These are phyloP conservation scores for Rhynchospora tenuis DNA, from an alignment of 176 grass and related monocot species.

Conservation along the genomic window DNA sequence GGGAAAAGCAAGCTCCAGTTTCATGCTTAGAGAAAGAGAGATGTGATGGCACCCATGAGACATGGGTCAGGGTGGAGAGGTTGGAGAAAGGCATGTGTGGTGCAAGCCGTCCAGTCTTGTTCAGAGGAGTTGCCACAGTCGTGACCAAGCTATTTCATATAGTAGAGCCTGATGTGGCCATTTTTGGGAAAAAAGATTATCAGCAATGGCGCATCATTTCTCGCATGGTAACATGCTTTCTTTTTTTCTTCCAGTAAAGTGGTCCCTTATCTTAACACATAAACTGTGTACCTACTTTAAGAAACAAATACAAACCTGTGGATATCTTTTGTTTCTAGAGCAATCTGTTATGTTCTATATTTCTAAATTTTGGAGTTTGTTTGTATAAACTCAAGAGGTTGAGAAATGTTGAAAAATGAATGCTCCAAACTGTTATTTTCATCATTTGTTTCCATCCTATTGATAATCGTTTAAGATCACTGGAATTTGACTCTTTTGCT, in stretches of 20 bases:
- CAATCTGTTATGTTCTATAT: no score
- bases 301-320: no score
- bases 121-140: constrained; percentile 72
- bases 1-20: background rate
- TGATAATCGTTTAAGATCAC: background rate
- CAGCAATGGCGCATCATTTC: constrained; percentile 86
- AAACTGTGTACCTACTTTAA: no score
- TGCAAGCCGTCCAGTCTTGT: constrained; percentile 69
- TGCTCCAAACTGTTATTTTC: no score
- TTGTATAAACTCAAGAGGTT: no score
- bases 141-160: constrained; percentile 81
- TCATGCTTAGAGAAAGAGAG: constrained; percentile 54
- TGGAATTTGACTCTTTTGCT: background rate
- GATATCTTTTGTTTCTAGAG: no score
- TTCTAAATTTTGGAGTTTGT: no score
- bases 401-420: no score
- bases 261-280: no score
- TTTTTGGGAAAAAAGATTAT: constrained; percentile 99
- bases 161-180: constrained; percentile 65
- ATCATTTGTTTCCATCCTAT: background rate
- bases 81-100: constrained; percentile 71
- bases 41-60: constrained; percentile 46
- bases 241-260: background rate
- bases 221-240: constrained; percentile 50
- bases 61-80: constrained; percentile 74